Percentiles rank a stretch among this genome's conserved stretches.
These are phyloP conservation scores for Fusarium penzigii DNA, from an alignment of 2,329 filamentous ascomycete species.

Conservation along the genomic window DNA sequence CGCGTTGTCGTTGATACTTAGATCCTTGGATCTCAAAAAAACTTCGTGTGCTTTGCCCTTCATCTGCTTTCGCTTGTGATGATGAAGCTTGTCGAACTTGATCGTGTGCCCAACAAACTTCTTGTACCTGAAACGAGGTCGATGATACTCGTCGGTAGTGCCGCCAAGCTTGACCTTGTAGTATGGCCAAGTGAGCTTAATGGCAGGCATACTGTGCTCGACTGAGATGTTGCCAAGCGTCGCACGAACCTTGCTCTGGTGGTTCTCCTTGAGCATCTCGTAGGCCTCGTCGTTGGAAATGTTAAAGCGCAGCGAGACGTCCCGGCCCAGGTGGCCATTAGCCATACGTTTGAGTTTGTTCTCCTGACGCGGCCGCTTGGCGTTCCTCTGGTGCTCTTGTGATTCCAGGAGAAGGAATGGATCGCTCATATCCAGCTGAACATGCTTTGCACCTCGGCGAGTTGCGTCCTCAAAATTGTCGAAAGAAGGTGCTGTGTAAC, in stretches of 20 bases:
- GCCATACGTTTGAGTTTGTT: conserved; percentile 66
- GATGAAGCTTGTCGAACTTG: conserved; percentile 69
- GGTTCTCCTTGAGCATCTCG: conserved; percentile 93
- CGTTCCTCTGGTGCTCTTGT: conserved; percentile 62
- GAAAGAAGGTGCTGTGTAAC: conserved; percentile 68
- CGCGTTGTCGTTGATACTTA: conserved; percentile 87
- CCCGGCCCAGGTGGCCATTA: conserved; percentile 68
- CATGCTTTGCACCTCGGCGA: conserved; percentile 71
- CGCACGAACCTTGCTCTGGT: conserved; percentile 92
- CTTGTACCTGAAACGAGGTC: conserved; percentile 74
- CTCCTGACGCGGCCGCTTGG: conserved; percentile 59
- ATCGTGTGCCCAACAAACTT: conserved; percentile 67
- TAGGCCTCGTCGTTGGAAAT: conserved; percentile 96
- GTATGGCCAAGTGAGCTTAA: conserved; percentile 92
- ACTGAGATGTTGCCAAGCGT: conserved; percentile 90
- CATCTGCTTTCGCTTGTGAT: conserved; percentile 78
- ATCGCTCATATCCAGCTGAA: conserved; percentile 85
- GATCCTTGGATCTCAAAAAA: conserved; percentile 77
- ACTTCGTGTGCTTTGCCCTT: conserved; percentile 79
- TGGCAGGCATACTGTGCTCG: conserved; percentile 89
- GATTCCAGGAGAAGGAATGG: conserved; percentile 83
- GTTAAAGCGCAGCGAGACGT: conserved; percentile 83
- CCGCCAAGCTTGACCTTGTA: conserved; percentile 83
- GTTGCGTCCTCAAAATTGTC: conserved; percentile 79
- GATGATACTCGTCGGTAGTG: conserved; percentile 79